Evolutionary conservation across 371 early-diverging fungal species (phyloP).

Genomic region (Dichotomocladium elegans): DNA sequence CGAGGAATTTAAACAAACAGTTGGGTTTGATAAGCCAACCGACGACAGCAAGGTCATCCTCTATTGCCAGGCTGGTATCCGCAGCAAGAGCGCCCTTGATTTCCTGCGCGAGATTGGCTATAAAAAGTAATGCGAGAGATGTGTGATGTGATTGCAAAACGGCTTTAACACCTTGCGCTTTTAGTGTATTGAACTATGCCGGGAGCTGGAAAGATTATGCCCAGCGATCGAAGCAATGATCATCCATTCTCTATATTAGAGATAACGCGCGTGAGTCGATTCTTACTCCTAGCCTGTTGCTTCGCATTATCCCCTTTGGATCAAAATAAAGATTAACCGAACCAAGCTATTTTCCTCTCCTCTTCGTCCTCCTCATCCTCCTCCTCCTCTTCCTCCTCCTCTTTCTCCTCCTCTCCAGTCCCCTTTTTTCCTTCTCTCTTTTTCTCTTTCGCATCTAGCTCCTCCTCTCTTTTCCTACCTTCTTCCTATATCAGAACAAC

Average conservation of each 20-base stretch:
- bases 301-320: conserved; percentile 11
- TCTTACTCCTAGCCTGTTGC: conserved; percentile 8
- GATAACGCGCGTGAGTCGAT: too few species aligned
- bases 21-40: conserved; percentile 49
- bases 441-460: neutral
- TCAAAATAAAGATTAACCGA: too few species aligned
- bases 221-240: conserved; percentile 5
- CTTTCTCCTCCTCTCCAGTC: neutral
- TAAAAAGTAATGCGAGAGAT: conserved; percentile 32
- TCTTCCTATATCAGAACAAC: neutral
- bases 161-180: too few species aligned
- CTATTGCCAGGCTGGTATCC: conserved; percentile 62
- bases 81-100: conserved; percentile 53
- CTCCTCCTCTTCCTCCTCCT: neutral
- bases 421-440: neutral
- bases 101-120: conserved; percentile 45
- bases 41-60: conserved; percentile 43
- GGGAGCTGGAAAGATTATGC: conserved; percentile 63
- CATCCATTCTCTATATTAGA: too few species aligned
- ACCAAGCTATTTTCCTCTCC: too few species aligned
- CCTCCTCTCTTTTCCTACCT: conserved; percentile 1
- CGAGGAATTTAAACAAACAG: conserved; percentile 45
- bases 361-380: neutral
- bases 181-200: conserved; percentile 52
- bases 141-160: too few species aligned